Conservation (phyloP, 306 rosid genomes). For the Quillaja saponaria region DNA sequence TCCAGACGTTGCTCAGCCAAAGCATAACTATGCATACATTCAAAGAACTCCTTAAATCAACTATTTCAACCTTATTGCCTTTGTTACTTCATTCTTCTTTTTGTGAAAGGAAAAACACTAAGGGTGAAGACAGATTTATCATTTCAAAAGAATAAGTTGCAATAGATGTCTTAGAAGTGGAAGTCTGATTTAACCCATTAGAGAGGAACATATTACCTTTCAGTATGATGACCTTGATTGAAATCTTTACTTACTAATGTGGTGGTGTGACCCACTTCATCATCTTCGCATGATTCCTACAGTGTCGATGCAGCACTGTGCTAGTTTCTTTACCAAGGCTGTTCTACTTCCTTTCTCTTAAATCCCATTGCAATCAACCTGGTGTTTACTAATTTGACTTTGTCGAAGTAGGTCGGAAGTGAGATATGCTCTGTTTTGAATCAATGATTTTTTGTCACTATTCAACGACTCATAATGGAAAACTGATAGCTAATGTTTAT, state of each 20-base stretch:
- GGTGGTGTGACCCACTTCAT: neutral
- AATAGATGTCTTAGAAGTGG: no score
- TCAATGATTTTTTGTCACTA: neutral
- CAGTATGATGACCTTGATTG: slow-evolving; percentile 3
- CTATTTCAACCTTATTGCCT: no score
- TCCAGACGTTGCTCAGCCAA: no score
- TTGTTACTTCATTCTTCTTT: no score
- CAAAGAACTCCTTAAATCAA: no score
- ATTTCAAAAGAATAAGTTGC: neutral
- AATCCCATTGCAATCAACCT: neutral
- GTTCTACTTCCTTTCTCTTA: slow-evolving; percentile 11
- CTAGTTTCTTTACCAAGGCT: slow-evolving; percentile 2
- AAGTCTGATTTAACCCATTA: no score
- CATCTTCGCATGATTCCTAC: slow-evolving; percentile 1
- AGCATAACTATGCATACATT: no score
- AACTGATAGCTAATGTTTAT: neutral
- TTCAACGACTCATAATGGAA: neutral
- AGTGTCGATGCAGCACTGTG: neutral
- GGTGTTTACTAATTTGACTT: slow-evolving; percentile 4
- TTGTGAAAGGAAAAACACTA: no score
- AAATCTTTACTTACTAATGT: slow-evolving; percentile 9
- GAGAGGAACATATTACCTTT: slow-evolving; percentile 10
- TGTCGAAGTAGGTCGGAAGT: neutral
- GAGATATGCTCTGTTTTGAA: neutral
- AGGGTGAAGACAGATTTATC: no score